These are phyloP conservation scores for Arxiozyma bovina DNA, from an alignment of 1,139 yeast species.

Conservation along the genomic window DNA sequence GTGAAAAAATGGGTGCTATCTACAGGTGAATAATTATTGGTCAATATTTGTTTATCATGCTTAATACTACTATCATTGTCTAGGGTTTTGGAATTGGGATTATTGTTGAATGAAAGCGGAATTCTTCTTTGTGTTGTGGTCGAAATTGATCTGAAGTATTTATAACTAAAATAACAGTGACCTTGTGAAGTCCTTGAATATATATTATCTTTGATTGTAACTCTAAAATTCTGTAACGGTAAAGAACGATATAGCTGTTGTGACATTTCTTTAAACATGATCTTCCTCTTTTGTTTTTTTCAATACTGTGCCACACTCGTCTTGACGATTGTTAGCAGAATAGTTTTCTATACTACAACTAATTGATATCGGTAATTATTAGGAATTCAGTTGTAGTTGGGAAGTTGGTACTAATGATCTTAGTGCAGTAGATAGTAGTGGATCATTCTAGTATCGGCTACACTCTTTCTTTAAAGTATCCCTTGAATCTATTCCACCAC, in stretches of 20 bases:
- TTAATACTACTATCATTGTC: not conserved
- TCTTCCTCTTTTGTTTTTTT: too few species aligned
- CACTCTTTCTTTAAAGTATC: not conserved
- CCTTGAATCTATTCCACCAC: too few species aligned
- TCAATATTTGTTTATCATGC: not conserved
- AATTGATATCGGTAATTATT: too few species aligned
- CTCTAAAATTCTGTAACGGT: not conserved
- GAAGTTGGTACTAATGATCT: too few species aligned
- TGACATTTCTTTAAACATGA: not conserved
- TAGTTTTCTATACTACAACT: not conserved
- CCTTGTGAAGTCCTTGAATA: not conserved
- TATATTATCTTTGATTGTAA: not conserved
- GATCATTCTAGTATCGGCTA: not conserved
- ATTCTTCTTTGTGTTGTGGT: not conserved
- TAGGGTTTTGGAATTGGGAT: not conserved
- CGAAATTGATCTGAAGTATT: not conserved
- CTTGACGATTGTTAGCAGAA: not conserved
- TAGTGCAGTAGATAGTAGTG: too few species aligned
- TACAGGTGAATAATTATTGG: too few species aligned
- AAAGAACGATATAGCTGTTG: not conserved
- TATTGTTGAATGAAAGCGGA: too few species aligned
- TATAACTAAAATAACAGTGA: not conserved
- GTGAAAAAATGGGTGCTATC: conserved; percentile 8
- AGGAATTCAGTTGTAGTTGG: too few species aligned
- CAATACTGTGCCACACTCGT: not conserved